Percentiles rank a stretch among this genome's conserved stretches.
phyloP scores from a whole-genome alignment of 2,329 filamentous ascomycete species.

The Venturiaceae sp. region DNA sequence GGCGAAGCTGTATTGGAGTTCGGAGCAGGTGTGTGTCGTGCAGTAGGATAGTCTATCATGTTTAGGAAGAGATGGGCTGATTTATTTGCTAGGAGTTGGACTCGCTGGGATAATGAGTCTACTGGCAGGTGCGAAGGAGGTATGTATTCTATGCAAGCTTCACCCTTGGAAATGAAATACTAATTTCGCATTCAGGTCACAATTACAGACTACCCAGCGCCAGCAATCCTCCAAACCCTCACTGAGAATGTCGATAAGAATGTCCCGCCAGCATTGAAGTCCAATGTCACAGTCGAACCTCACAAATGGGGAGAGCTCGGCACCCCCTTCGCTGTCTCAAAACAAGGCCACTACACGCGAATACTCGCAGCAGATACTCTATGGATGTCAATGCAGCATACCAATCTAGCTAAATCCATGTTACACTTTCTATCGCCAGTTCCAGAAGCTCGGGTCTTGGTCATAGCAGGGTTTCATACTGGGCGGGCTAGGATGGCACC shows the following conservation, averaged over 20 bases:
- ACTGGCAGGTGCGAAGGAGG: conserved; percentile 34
- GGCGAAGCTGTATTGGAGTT: conserved; percentile 51
- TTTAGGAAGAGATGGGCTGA: conserved; percentile 6
- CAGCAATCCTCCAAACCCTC: conserved; percentile 49
- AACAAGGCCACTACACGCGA: conserved; percentile 43
- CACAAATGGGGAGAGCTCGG: conserved; percentile 55
- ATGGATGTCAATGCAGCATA: conserved; percentile 67
- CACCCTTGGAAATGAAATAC: neutral
- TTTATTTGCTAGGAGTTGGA: conserved; percentile 28
- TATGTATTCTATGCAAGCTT: conserved; percentile 12
- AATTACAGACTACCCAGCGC: conserved; percentile 60
- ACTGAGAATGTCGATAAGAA: conserved; percentile 47
- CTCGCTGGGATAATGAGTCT: conserved; percentile 36
- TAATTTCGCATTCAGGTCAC: conserved; percentile 30
- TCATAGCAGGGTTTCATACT: conserved; percentile 65
- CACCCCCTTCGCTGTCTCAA: conserved; percentile 26
- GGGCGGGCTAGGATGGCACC: conserved; percentile 54
- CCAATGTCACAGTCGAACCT: conserved; percentile 40
- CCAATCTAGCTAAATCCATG: conserved; percentile 54
- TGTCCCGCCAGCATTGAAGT: conserved; percentile 25
- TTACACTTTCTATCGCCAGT: conserved; percentile 46
- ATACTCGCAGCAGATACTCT: conserved; percentile 64
- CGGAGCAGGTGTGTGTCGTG: conserved; percentile 50
- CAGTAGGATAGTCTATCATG: neutral
- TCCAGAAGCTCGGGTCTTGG: conserved; percentile 44